Evolutionary conservation across 176 grass and related monocot genomes (phyloP).

Genomic region (Oryza nivara): DNA sequence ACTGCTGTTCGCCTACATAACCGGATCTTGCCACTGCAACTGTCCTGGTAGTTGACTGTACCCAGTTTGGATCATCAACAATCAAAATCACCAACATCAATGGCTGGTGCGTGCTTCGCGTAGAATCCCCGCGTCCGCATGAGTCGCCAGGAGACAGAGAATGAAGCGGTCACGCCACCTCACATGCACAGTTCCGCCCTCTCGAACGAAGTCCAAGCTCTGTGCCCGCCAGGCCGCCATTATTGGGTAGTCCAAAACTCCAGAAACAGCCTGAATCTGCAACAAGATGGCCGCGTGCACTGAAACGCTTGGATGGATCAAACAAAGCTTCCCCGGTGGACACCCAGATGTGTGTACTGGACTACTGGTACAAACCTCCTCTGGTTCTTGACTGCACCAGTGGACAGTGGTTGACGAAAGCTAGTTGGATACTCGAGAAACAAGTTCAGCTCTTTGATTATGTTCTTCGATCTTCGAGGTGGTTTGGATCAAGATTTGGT

Average conservation of each 20-base stretch:
- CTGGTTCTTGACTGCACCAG: slow-evolving; percentile 1
- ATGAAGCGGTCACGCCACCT: background rate
- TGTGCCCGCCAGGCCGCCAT: background rate
- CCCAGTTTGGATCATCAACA: slow-evolving; percentile 22
- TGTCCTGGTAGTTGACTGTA: slow-evolving; percentile 4
- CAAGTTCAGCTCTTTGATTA: background rate
- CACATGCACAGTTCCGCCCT: slow-evolving; percentile 28
- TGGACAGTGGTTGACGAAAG: background rate
- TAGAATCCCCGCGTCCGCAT: slow-evolving; percentile 12
- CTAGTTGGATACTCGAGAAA: background rate
- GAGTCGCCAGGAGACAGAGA: slow-evolving; percentile 19
- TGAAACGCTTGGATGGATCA: background rate
- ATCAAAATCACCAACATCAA: background rate
- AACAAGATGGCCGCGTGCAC: background rate
- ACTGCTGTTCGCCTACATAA: slow-evolving; percentile 15
- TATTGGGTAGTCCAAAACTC: background rate
- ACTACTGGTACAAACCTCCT: background rate
- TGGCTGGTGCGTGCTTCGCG: slow-evolving; percentile 5
- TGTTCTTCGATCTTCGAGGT: too few relatives aligned
- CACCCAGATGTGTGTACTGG: background rate
- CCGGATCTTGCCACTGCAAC: slow-evolving; percentile 25
- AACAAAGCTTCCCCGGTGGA: background rate
- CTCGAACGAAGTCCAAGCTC: background rate
- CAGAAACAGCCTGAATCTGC: slow-evolving; percentile 6
- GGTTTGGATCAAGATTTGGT: too few relatives aligned